Evolutionary conservation across 2,329 filamentous ascomycete species (phyloP), one percentile per base, ranked within the genome.

Genomic region (Trichoderma sp.): DNA sequence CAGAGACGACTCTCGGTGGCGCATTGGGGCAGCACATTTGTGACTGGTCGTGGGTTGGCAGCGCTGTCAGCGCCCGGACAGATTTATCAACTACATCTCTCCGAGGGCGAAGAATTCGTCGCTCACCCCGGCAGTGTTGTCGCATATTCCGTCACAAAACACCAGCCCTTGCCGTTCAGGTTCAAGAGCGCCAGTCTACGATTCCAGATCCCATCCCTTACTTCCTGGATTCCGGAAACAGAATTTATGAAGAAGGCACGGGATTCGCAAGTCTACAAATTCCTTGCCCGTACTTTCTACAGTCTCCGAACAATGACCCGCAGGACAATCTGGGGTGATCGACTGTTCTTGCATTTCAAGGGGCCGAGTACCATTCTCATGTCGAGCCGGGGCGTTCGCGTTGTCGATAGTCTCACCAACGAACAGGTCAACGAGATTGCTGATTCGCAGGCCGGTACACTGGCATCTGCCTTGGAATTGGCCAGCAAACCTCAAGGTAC

Each of bases 41-140:
- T 98, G 72, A 97, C 94, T 0, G 96, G 96, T 50, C 89, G 96
- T 74, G 96, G 96, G 1, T 85, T 99, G 26, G 88, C 95, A 0
- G 95, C 94, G 2, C 85, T 99, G 17, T 90, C 92, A 9, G 94
- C 95, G 7, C 93, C 92, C 23, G 96, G 96, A 0, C 94, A 98
- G 78, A 90, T 97, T 73, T 97, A 98, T 80, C 92, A 96, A 76
- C 86, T 99, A 39, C 91, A 90, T 2, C 83, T 99, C 66, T 90
- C 89, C 72, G 89, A 91, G 30, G 94, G 93, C 20, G 96, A 99
- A 80, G 92, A 96, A 80, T 95, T 98, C 76, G 90, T 97, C 68
- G 93, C 93, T 3, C 95, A 98, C 80, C 95, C 96, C 5, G 92
- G 92, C 75, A 94, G 97, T 79, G 91, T 99, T 4, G 90, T 98